Conservation (phyloP, 768 basidiomycete genomes). For the Suillus clintonianus region DNA sequence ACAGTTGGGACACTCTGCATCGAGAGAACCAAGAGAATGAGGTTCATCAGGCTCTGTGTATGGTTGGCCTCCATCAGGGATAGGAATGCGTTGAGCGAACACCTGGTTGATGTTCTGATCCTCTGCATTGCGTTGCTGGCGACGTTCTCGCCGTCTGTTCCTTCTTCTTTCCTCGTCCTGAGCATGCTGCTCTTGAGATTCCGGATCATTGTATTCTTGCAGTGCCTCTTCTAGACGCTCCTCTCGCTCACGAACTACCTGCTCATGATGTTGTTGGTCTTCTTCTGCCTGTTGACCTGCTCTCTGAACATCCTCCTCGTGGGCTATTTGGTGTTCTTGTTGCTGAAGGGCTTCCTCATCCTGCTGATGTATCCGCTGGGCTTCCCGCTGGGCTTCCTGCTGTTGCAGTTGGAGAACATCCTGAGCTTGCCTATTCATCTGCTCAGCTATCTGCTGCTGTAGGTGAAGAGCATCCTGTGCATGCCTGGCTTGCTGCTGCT, state of each 20-base stretch:
- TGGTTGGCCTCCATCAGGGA: background rate
- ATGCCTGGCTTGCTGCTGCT: too few species aligned
- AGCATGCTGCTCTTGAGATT: background rate
- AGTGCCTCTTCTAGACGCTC: background rate
- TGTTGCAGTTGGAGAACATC: too few species aligned
- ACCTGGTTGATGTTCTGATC: background rate
- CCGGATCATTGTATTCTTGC: background rate
- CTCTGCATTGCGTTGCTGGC: background rate
- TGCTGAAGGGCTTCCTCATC: too few species aligned
- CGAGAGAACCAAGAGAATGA: slow-evolving; percentile 10
- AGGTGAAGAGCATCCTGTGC: too few species aligned
- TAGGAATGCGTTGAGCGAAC: background rate
- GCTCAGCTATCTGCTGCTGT: too few species aligned
- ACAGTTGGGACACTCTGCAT: slow-evolving; percentile 14
- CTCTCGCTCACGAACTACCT: background rate
- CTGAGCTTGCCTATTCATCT: too few species aligned
- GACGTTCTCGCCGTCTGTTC: background rate
- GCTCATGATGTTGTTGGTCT: background rate
- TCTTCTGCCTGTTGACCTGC: background rate
- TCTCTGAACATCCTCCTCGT: background rate
- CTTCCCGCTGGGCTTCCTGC: too few species aligned
- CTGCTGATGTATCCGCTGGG: too few species aligned
- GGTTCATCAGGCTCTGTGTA: slow-evolving; percentile 1
- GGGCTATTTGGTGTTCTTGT: too few species aligned
- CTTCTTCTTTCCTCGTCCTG: background rate